These are phyloP conservation scores for Pseudocohnilembus persalinus DNA, from an alignment of 169 alveolate species.

Conservation along the genomic window DNA sequence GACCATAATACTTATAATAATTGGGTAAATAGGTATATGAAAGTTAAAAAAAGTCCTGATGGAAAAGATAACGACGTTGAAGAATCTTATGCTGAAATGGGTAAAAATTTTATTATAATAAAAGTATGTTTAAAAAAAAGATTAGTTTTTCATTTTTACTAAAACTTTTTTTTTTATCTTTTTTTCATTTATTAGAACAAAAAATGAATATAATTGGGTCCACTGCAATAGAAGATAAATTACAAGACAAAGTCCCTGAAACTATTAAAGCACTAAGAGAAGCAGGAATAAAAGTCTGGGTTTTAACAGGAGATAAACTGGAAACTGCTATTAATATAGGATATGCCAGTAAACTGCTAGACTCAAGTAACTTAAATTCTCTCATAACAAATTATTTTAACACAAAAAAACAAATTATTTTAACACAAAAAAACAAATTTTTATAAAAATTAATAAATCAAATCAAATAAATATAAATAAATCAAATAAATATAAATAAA, in stretches of 20 bases:
- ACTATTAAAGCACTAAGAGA: constrained; percentile 88
- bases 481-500: constrained; percentile 77
- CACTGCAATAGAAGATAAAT: constrained; percentile 94
- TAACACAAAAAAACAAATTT: constrained; percentile 47
- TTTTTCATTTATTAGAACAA: constrained; percentile 75
- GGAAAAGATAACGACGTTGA: background rate
- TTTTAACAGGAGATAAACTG: constrained; percentile 95
- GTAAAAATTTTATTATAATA: too few relatives aligned
- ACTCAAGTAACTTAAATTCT: constrained; percentile 46
- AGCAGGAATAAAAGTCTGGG: constrained; percentile 95
- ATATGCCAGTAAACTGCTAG: background rate
- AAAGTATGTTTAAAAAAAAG: too few relatives aligned
- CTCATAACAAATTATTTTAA: constrained; percentile 44
- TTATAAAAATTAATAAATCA: constrained; percentile 46
- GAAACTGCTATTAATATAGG: constrained; percentile 95
- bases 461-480: constrained; percentile 16
- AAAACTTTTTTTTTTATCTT: too few relatives aligned
- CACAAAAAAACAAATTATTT: too few relatives aligned
- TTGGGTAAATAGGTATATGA: background rate
- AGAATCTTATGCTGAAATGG: background rate
- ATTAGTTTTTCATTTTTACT: too few relatives aligned
- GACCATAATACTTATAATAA: background rate
- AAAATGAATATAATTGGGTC: constrained; percentile 87
- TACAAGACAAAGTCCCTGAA: constrained; percentile 93
- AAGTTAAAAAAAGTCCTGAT: background rate